A percentile compares a stretch with the other conserved stretches of the same genome.
These are phyloP conservation scores for Fraxinus pennsylvanica DNA, from an alignment of 257 asterid genomes.

Conservation along the genomic window DNA sequence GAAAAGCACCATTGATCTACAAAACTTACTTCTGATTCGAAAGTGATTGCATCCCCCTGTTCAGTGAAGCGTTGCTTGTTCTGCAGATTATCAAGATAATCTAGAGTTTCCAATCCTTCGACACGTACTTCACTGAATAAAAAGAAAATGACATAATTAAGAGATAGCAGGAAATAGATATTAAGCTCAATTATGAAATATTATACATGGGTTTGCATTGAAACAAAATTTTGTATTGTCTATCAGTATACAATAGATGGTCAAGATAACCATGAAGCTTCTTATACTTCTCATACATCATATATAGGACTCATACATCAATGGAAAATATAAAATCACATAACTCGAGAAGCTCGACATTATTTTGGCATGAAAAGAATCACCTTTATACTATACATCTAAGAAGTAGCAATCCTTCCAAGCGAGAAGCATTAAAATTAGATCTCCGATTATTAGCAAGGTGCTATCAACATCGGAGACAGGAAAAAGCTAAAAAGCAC, in stretches of 20 bases:
- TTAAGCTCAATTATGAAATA: not conserved
- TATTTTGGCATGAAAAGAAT: slow-evolving; percentile 13
- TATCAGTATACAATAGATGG: not conserved
- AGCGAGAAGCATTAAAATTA: slow-evolving; percentile 1
- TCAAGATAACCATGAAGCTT: not conserved
- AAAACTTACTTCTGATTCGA: slow-evolving; percentile 76
- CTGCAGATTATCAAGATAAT: slow-evolving; percentile 86
- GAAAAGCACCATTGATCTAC: slow-evolving; percentile 19
- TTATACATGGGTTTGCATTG: slow-evolving; percentile 7
- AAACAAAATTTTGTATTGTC: not conserved
- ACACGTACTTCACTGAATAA: slow-evolving; percentile 83
- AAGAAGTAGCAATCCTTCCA: not conserved
- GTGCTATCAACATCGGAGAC: not conserved
- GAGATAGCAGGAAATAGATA: slow-evolving; percentile 4
- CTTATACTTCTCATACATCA: not conserved
- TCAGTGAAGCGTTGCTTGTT: slow-evolving; percentile 72
- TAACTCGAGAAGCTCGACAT: slow-evolving; percentile 5
- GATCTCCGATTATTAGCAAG: slow-evolving; percentile 10
- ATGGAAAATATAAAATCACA: not conserved
- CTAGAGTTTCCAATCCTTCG: slow-evolving; percentile 93
- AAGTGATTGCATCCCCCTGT: slow-evolving; percentile 88
- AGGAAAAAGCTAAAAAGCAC: no score
- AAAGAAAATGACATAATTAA: slow-evolving; percentile 21
- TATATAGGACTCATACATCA: not conserved
- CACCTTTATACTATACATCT: not conserved